A percentile compares a stretch with the other conserved stretches of the same genome.
Conservation (phyloP, 495 filamentous ascomycete species). For the Pseudoneurospora amorphoporcata region DNA sequence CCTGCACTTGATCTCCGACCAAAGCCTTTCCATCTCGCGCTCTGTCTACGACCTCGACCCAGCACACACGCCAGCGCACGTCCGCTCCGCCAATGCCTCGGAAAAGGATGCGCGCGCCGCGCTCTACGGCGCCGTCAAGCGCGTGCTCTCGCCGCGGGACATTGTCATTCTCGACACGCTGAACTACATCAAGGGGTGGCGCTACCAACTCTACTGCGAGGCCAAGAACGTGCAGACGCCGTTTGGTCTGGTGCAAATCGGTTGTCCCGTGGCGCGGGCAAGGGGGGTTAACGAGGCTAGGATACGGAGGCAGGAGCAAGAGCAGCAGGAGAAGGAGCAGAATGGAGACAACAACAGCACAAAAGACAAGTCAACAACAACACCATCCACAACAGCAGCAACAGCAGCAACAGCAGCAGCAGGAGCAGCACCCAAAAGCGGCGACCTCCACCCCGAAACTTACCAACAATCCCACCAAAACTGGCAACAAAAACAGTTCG, state of each 20-base stretch:
- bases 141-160: slow-evolving; percentile 62
- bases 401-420: background rate
- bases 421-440: background rate
- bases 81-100: slow-evolving; percentile 45
- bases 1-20: slow-evolving; percentile 61
- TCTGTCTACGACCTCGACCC: slow-evolving; percentile 50
- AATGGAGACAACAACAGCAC: background rate
- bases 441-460: background rate
- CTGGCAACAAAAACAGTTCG: background rate
- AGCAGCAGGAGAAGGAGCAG: slow-evolving; percentile 1
- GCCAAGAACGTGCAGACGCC: slow-evolving; percentile 77
- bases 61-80: slow-evolving; percentile 35
- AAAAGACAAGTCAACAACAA: slow-evolving; percentile 2
- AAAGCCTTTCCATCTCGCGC: slow-evolving; percentile 51
- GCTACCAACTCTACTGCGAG: slow-evolving; percentile 94
- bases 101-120: slow-evolving; percentile 92
- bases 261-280: slow-evolving; percentile 61
- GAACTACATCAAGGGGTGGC: slow-evolving; percentile 97
- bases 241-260: slow-evolving; percentile 79
- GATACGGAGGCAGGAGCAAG: slow-evolving; percentile 15
- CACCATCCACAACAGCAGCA: background rate
- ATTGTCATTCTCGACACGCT: slow-evolving; percentile 83
- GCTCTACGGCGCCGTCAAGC: slow-evolving; percentile 76
- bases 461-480: slow-evolving; percentile 1
- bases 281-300: slow-evolving; percentile 46